Percentiles rank a stretch among this genome's conserved stretches.
Evolutionary conservation across 2,329 filamentous ascomycete species (phyloP).

Genomic region (Triangularia setosa): DNA sequence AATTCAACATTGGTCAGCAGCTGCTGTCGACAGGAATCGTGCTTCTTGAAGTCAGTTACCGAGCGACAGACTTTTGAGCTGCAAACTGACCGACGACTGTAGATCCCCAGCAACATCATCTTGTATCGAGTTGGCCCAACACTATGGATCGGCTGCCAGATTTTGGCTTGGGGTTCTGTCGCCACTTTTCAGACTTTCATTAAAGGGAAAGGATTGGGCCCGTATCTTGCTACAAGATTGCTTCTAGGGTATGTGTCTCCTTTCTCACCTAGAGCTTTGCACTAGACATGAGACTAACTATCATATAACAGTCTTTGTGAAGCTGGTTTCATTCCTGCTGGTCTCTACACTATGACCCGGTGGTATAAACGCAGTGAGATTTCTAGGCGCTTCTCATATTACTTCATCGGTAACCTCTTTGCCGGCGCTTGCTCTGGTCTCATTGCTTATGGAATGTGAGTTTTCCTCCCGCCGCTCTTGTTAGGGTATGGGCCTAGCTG

Average conservation of each 20-base stretch:
- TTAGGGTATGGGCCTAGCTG: not conserved
- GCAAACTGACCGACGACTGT: not conserved
- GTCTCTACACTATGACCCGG: slow-evolving; percentile 43
- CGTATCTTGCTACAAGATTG: slow-evolving; percentile 36
- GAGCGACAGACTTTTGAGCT: not conserved
- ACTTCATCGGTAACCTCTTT: slow-evolving; percentile 43
- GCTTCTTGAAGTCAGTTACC: slow-evolving; percentile 34
- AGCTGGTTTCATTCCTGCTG: slow-evolving; percentile 44
- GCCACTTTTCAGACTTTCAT: slow-evolving; percentile 40
- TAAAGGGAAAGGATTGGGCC: slow-evolving; percentile 29
- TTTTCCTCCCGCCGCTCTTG: not conserved
- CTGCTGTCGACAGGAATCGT: slow-evolving; percentile 49
- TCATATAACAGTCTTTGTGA: slow-evolving; percentile 29
- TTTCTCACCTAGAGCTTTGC: slow-evolving; percentile 4
- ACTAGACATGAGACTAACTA: not conserved
- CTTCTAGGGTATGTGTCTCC: slow-evolving; percentile 32
- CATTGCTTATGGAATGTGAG: slow-evolving; percentile 36
- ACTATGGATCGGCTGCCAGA: slow-evolving; percentile 36
- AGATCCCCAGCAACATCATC: slow-evolving; percentile 29
- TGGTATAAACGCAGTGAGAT: slow-evolving; percentile 47
- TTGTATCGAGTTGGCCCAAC: slow-evolving; percentile 32
- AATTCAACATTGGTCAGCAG: slow-evolving; percentile 51
- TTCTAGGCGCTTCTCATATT: slow-evolving; percentile 42
- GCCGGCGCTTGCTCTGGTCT: slow-evolving; percentile 39
- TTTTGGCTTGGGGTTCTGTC: slow-evolving; percentile 36